A percentile compares a stretch with the other conserved stretches of the same genome.
phyloP scores from a whole-genome alignment of 2,329 filamentous ascomycete genomes.

The Pseudogymnoascus sp. region DNA sequence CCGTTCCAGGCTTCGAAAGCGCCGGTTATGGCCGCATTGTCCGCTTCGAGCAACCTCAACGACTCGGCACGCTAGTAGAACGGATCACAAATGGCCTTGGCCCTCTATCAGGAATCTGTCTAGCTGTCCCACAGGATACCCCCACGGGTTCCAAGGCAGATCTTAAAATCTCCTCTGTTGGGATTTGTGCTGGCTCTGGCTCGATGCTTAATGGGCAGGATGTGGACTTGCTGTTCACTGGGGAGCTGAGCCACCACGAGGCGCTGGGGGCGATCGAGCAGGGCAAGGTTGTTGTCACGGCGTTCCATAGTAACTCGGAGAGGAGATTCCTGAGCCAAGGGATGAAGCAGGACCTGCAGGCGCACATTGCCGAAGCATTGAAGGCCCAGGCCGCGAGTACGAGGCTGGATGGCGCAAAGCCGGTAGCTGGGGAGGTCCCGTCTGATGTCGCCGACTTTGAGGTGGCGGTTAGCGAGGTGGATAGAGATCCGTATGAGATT shows the following conservation, averaged over 20 bases:
- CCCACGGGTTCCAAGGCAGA: slow-evolving; percentile 17
- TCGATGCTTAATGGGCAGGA: slow-evolving; percentile 63
- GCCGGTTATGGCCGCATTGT: slow-evolving; percentile 32
- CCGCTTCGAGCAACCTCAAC: slow-evolving; percentile 23
- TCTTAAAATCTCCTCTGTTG: slow-evolving; percentile 58
- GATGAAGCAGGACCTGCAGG: slow-evolving; percentile 60
- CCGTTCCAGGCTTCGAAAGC: slow-evolving; percentile 23
- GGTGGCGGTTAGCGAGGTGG: slow-evolving; percentile 70
- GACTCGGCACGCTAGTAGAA: slow-evolving; percentile 22
- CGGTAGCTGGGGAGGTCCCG: slow-evolving; percentile 20
- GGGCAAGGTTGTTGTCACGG: slow-evolving; percentile 72
- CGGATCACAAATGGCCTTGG: slow-evolving; percentile 23
- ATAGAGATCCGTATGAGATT: slow-evolving; percentile 85
- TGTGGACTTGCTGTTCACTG: slow-evolving; percentile 81
- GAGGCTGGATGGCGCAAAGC: slow-evolving; percentile 23
- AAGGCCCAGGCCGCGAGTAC: slow-evolving; percentile 35
- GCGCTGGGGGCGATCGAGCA: slow-evolving; percentile 80
- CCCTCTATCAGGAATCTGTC: slow-evolving; percentile 20
- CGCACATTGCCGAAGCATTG: slow-evolving; percentile 53
- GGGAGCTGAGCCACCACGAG: slow-evolving; percentile 90
- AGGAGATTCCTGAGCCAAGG: slow-evolving; percentile 70
- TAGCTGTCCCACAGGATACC: slow-evolving; percentile 29
- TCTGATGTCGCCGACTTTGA: slow-evolving; percentile 27
- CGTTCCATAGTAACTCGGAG: slow-evolving; percentile 94
- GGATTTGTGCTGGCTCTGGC: slow-evolving; percentile 82